Conservation (phyloP, 108 stramenopile species). For the Discostella stelligeroides region DNA sequence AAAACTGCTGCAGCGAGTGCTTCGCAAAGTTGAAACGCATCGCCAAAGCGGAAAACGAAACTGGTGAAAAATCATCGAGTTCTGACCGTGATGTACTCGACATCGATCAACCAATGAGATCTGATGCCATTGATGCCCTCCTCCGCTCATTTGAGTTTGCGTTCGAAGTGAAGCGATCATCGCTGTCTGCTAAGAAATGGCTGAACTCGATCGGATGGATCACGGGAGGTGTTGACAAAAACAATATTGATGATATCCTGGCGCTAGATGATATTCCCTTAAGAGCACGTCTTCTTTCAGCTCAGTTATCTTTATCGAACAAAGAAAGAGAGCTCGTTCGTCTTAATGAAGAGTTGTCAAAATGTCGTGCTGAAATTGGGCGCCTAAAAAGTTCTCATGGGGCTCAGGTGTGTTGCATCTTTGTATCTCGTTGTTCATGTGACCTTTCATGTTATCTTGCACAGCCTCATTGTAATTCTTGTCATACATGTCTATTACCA, state of each 20-base stretch:
- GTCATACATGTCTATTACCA: constrained; percentile 33
- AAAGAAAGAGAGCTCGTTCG: constrained; percentile 45
- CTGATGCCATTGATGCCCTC: constrained; percentile 52
- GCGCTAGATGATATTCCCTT: constrained; percentile 44
- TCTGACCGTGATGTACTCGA: constrained; percentile 28
- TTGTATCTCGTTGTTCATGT: no score
- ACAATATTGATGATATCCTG: constrained; percentile 10
- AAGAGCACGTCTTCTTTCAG: constrained; percentile 51
- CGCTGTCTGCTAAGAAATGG: constrained; percentile 69
- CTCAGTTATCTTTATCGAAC: constrained; percentile 37
- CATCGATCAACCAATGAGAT: constrained; percentile 28
- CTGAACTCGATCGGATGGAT: constrained; percentile 54
- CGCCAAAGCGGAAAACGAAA: constrained; percentile 32
- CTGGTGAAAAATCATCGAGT: constrained; percentile 11
- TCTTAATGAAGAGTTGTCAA: constrained; percentile 69
- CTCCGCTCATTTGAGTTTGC: constrained; percentile 68
- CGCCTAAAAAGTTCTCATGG: constrained; percentile 54
- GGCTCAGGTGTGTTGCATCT: constrained; percentile 26
- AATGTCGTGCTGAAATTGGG: constrained; percentile 81
- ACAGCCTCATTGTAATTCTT: no score
- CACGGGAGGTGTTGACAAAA: constrained; percentile 8
- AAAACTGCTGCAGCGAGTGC: constrained; percentile 6
- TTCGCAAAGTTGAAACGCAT: constrained; percentile 19
- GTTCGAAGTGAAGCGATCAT: constrained; percentile 61
- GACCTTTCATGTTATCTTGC: no score